Evolutionary conservation across 495 filamentous ascomycete species (phyloP), one percentile per base, ranked within the genome.

Genomic region (Hypoxylon cercidicola): DNA sequence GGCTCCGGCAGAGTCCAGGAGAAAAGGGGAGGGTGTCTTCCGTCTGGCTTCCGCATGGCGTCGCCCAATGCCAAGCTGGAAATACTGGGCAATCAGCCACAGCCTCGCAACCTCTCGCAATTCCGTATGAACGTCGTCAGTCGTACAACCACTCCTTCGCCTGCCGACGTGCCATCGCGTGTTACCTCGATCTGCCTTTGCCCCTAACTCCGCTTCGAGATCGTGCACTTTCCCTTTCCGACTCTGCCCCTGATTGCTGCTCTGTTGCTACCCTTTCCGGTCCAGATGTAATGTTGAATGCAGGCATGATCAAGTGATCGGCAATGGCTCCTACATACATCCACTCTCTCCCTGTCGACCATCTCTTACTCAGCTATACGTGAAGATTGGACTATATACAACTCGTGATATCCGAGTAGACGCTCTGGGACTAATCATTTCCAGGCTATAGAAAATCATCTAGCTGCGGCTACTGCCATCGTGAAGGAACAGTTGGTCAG

Each of bases 391-490:
- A 41, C 30, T 35, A 28, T 28, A 28, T 28, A 54, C 28, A 47
- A 32, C 44, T 35, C 43, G 37, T 40, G 49, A 63, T 60, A 21
- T 30, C 47, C n/a, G 51, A 44, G 60, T 63, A 68, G 65, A 60
- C 25, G 12, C 12, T 35, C 41, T 23, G 37, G 39, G 44, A 71
- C 70, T 58, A 60, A 64, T 43, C 23, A 45, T 23, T 69, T 62
- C 21, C 53, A 83, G 80, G 80, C 44, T 83, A 83, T 57, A 78
- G 72, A 69, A 73, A 74, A 58, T 80, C 77, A 15, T 78, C 77
- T 66, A 76, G 72, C 44, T 85, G 83, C 68, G 82, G 82, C 45
- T 86, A 85, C 73, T 86, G 82, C 68, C 78, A 74, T 49, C 32
- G 71, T 44, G 71, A 67, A 65, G 73, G 74, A 52, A 72, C 71